A percentile compares a stretch with the other conserved stretches of the same genome.
These are phyloP conservation scores for Solanum peruvianum DNA, from an alignment of 257 asterid genomes.

Conservation along the genomic window DNA sequence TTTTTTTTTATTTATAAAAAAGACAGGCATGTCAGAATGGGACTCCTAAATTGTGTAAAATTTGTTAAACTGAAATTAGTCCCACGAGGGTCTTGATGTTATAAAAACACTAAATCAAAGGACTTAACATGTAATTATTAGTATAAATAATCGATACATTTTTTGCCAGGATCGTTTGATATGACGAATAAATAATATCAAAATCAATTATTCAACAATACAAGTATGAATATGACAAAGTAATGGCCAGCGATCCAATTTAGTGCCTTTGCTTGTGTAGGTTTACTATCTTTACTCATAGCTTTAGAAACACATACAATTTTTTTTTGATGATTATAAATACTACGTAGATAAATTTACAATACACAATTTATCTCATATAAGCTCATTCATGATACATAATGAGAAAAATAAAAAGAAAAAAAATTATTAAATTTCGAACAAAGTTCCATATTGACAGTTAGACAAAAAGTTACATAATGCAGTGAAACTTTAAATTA, in stretches of 20 bases:
- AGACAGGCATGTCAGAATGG: neutral
- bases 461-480: too few relatives aligned
- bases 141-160: neutral
- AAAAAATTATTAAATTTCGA: too few relatives aligned
- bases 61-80: neutral
- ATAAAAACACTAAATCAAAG: neutral
- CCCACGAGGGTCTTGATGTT: neutral
- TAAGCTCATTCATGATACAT: too few relatives aligned
- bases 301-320: neutral
- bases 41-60: neutral
- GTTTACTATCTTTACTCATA: too few relatives aligned
- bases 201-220: accelerated
- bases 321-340: too few relatives aligned
- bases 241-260: neutral
- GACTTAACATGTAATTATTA: neutral
- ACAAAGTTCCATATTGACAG: too few relatives aligned
- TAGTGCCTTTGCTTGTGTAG: neutral
- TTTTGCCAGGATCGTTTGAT: neutral
- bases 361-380: neutral
- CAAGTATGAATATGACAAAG: too few relatives aligned
- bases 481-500: neutral
- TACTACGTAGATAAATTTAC: accelerated
- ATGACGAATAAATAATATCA: neutral
- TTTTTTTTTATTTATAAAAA: neutral
- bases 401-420: too few relatives aligned